phyloP scores from a whole-genome alignment of 768 basidiomycete species.

The Pisolithus albus region DNA sequence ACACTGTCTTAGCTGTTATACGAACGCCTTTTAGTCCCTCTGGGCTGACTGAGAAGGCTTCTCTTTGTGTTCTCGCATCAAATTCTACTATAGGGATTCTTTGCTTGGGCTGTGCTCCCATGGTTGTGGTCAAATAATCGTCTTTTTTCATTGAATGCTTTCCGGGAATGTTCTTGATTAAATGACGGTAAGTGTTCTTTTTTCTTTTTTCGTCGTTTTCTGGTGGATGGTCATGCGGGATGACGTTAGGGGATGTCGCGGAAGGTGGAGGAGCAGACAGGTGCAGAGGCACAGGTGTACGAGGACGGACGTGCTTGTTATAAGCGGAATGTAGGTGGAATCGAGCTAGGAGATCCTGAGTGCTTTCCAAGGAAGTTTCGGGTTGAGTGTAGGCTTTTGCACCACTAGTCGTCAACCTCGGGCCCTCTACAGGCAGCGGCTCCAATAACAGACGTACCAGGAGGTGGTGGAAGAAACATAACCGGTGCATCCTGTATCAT shows the following conservation, averaged over 20 bases:
- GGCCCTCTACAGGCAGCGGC: neutral
- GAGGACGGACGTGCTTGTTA: conserved; percentile 71
- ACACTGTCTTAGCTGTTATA: conserved; percentile 12
- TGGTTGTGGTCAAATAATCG: conserved; percentile 58
- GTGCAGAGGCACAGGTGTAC: conserved; percentile 23
- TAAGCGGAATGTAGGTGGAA: conserved; percentile 70
- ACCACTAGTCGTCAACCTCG: conserved; percentile 11
- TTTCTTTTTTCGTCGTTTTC: conserved; percentile 58
- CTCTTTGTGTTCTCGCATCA: conserved; percentile 58
- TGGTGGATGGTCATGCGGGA: conserved; percentile 48
- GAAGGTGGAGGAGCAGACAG: conserved; percentile 19
- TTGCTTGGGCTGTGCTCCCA: conserved; percentile 67
- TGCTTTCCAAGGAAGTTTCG: conserved; percentile 52
- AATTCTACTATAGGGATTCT: conserved; percentile 55
- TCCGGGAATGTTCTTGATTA: conserved; percentile 70
- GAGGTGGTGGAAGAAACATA: conserved; percentile 26
- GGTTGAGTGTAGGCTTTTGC: conserved; percentile 25
- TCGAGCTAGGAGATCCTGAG: conserved; percentile 70
- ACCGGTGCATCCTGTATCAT: conserved; percentile 14
- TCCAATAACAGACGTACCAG: conserved; percentile 22
- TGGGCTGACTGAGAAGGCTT: conserved; percentile 66
- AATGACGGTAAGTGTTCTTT: conserved; percentile 71
- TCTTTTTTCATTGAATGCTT: conserved; percentile 81
- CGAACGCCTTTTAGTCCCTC: conserved; percentile 71
- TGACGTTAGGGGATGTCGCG: conserved; percentile 25